Conservation (phyloP, 352 stramenopile species). For the Phytophthora podocarpi region DNA sequence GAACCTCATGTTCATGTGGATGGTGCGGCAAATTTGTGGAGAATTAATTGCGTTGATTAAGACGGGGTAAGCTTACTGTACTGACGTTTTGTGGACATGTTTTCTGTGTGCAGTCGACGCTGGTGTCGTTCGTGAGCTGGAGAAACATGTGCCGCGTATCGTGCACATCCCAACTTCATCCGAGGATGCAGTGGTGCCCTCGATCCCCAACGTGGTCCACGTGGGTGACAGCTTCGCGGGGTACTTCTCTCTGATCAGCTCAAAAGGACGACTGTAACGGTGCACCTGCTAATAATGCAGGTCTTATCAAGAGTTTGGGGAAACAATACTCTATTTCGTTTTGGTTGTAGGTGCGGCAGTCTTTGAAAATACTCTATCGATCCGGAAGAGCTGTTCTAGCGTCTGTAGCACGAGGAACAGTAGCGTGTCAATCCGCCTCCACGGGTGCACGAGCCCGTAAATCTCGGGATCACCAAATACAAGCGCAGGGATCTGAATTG, state of each 20-base stretch:
- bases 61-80: neutral
- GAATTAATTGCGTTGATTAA: neutral
- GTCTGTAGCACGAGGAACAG: slow-evolving; percentile 53
- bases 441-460: slow-evolving; percentile 59
- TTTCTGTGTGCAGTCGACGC: slow-evolving; percentile 48
- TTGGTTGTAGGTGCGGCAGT: slow-evolving; percentile 9
- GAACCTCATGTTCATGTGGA: slow-evolving; percentile 85
- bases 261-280: slow-evolving; percentile 39
- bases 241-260: slow-evolving; percentile 71
- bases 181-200: slow-evolving; percentile 28
- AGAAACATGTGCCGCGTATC: slow-evolving; percentile 80
- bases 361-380: slow-evolving; percentile 46
- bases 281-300: slow-evolving; percentile 20
- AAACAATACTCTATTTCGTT: neutral
- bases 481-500: slow-evolving; percentile 46
- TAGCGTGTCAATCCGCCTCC: slow-evolving; percentile 49
- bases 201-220: slow-evolving; percentile 53
- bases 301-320: slow-evolving; percentile 15
- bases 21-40: slow-evolving; percentile 38
- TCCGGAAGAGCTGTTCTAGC: slow-evolving; percentile 60
- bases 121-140: slow-evolving; percentile 59
- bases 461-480: slow-evolving; percentile 39
- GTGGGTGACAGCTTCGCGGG: slow-evolving; percentile 65
- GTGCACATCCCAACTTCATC: slow-evolving; percentile 53
- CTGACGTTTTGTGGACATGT: slow-evolving; percentile 9